Percentiles rank a stretch among this genome's conserved stretches.
Evolutionary conservation across 1,284 basidiomycete species (phyloP).

Genomic region (Rhizopogon parksii): DNA sequence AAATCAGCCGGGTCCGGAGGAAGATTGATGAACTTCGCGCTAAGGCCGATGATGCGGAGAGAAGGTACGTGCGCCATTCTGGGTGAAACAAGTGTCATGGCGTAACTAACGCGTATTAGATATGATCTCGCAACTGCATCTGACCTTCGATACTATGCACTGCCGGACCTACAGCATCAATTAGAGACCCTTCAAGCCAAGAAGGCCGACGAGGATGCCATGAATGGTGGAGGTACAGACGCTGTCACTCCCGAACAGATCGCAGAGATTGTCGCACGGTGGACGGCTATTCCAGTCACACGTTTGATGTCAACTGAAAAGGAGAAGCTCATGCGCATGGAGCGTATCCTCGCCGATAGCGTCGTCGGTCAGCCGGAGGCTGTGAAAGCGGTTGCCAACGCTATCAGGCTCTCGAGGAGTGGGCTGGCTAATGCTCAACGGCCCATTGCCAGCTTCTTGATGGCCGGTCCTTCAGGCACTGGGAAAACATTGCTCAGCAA

Average conservation of each 20-base stretch:
- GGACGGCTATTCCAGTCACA: conserved; percentile 89
- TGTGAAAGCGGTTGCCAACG: conserved; percentile 85
- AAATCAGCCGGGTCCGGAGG: conserved; percentile 74
- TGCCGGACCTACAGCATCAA: conserved; percentile 83
- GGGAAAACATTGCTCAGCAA: conserved; percentile 87
- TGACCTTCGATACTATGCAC: conserved; percentile 88
- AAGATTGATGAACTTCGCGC: conserved; percentile 89
- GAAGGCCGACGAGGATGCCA: conserved; percentile 67
- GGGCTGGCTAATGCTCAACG: conserved; percentile 79
- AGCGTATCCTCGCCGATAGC: conserved; percentile 55
- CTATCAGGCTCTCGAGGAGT: conserved; percentile 85
- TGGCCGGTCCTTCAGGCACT: conserved; percentile 90
- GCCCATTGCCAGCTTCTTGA: conserved; percentile 90
- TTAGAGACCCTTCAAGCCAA: conserved; percentile 66
- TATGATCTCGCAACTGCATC: conserved; percentile 82
- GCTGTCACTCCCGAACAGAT: conserved; percentile 87
- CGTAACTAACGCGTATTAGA: conserved; percentile 27
- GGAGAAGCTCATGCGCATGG: conserved; percentile 81
- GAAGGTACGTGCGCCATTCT: conserved; percentile 48
- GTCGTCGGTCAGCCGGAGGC: conserved; percentile 91
- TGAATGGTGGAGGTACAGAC: conserved; percentile 53
- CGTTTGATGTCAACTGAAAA: conserved; percentile 86
- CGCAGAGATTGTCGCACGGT: conserved; percentile 82
- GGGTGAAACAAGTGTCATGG: neutral
- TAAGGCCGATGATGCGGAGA: conserved; percentile 92